phyloP scores from a whole-genome alignment of 2,329 filamentous ascomycete species.

The Botrytis sinoallii region DNA sequence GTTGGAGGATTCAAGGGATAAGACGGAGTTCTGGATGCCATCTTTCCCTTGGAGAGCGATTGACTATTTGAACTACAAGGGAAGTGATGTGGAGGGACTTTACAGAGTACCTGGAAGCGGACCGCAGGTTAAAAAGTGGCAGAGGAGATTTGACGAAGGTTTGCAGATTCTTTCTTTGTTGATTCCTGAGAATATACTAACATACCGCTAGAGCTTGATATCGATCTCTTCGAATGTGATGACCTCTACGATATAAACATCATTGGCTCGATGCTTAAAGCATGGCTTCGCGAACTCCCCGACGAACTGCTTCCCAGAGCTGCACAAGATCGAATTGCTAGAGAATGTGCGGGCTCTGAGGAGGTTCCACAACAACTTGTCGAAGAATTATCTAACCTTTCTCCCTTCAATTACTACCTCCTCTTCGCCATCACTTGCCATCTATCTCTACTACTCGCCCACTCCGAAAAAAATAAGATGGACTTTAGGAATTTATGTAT shows the following conservation, averaged over 20 bases:
- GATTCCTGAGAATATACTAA: slow-evolving; percentile 22
- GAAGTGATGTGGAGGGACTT: slow-evolving; percentile 87
- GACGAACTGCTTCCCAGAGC: slow-evolving; percentile 89
- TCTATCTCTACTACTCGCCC: slow-evolving; percentile 83
- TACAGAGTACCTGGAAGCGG: slow-evolving; percentile 91
- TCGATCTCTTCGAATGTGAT: slow-evolving; percentile 82
- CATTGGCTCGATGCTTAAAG: slow-evolving; percentile 92
- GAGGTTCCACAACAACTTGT: slow-evolving; percentile 81
- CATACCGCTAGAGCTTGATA: slow-evolving; percentile 65
- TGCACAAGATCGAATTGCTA: slow-evolving; percentile 74
- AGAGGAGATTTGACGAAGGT: slow-evolving; percentile 85
- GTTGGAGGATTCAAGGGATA: slow-evolving; percentile 82
- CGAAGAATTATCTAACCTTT: slow-evolving; percentile 89
- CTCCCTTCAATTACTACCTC: slow-evolving; percentile 96
- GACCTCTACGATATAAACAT: slow-evolving; percentile 96
- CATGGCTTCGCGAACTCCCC: slow-evolving; percentile 91
- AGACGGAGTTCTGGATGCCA: slow-evolving; percentile 99
- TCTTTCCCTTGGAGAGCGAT: slow-evolving; percentile 93
- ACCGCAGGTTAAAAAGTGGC: slow-evolving; percentile 89
- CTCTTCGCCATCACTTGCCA: slow-evolving; percentile 97
- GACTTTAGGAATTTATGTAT: slow-evolving; percentile 93
- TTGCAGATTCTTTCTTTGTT: slow-evolving; percentile 30
- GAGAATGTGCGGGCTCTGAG: slow-evolving; percentile 75
- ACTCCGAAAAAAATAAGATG: slow-evolving; percentile 97
- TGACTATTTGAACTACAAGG: slow-evolving; percentile 93